Percentiles rank a stretch among this genome's conserved stretches.
phyloP scores from a whole-genome alignment of 768 basidiomycete species.

The Trametes punicea region DNA sequence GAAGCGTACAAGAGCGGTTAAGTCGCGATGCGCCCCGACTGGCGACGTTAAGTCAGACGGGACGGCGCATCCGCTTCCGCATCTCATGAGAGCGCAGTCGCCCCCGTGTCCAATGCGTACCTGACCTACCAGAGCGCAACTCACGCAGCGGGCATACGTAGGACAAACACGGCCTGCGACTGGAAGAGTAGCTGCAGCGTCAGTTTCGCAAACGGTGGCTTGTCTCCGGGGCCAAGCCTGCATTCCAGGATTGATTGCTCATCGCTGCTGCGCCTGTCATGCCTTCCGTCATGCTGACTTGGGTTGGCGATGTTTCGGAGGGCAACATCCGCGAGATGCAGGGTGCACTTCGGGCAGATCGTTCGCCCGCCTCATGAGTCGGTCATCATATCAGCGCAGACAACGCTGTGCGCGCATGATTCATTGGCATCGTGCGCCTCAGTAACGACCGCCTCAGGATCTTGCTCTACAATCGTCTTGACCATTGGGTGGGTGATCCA shows the following conservation, averaged over 20 bases:
- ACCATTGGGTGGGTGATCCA: no score
- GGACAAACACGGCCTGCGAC: neutral
- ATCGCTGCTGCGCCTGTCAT: neutral
- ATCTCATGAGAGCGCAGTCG: neutral
- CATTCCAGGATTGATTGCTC: neutral
- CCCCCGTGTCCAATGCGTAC: neutral
- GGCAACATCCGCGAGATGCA: no score
- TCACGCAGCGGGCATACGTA: neutral
- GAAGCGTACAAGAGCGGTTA: neutral
- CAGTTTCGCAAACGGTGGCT: neutral
- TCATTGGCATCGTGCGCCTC: no score
- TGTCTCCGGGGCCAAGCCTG: neutral
- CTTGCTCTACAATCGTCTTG: no score
- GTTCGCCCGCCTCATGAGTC: no score
- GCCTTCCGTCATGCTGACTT: neutral
- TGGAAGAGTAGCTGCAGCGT: neutral
- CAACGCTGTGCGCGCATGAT: no score
- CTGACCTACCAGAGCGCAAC: neutral
- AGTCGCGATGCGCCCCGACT: neutral
- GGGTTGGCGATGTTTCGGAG: neutral
- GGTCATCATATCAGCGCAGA: no score
- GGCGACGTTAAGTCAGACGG: neutral
- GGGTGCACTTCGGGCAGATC: no score
- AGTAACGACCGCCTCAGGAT: no score
- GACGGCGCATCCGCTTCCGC: neutral